Conservation (phyloP, 2,329 filamentous ascomycete species). For the Aspergillus arachidicola region DNA sequence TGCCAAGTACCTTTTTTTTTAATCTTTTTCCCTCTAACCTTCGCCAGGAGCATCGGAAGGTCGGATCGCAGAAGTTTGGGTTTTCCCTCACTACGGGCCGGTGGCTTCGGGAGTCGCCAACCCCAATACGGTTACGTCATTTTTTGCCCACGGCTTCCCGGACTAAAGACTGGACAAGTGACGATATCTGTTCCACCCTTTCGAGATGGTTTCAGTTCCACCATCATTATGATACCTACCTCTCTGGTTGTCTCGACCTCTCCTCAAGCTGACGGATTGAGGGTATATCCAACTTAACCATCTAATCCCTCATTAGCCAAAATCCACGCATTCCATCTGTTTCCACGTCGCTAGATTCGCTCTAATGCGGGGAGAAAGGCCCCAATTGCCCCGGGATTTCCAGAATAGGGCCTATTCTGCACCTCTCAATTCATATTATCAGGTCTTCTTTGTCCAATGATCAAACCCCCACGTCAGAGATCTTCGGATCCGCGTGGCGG, state of each 20-base stretch:
- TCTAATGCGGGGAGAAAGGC: background rate
- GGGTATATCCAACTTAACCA: background rate
- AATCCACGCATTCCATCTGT: background rate
- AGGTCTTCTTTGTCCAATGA: constrained; percentile 4
- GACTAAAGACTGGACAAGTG: constrained; percentile 1
- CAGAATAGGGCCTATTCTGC: constrained; percentile 2
- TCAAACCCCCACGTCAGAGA: constrained; percentile 29
- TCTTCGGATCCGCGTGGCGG: constrained; percentile 29
- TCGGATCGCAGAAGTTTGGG: constrained; percentile 16
- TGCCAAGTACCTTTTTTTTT: background rate
- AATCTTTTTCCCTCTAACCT: background rate
- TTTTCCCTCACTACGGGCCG: constrained; percentile 17
- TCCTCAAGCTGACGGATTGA: too few relatives aligned
- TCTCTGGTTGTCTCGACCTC: background rate
- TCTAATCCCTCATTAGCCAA: background rate
- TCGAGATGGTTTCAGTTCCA: background rate
- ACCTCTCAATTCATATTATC: constrained; percentile 8
- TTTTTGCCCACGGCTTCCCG: constrained; percentile 19
- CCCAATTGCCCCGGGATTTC: constrained; percentile 3
- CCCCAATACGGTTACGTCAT: constrained; percentile 14
- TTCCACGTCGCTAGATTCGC: background rate
- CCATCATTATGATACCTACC: constrained; percentile 2
- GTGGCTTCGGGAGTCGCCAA: constrained; percentile 15
- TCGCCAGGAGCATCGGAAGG: constrained; percentile 6
- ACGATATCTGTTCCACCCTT: background rate